A percentile compares a stretch with the other conserved stretches of the same genome.
Evolutionary conservation across 495 filamentous ascomycete species (phyloP).

Genomic region (Immersiella caudata): DNA sequence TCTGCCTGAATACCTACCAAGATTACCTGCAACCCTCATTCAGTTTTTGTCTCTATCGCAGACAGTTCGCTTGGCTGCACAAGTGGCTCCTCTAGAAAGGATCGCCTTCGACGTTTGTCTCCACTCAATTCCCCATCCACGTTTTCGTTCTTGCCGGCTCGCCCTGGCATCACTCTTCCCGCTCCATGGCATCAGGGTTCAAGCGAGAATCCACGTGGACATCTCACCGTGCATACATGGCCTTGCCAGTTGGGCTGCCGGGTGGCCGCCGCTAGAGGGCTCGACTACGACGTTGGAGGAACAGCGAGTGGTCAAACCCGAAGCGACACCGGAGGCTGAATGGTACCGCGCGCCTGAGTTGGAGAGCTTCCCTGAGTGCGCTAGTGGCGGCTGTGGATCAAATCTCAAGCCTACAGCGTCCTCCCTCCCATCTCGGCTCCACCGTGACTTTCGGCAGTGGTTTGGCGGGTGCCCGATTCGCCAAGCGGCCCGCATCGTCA

Average conservation of each 20-base stretch:
- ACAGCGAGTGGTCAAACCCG: neutral
- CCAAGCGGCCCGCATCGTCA: neutral
- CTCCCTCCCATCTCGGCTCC: neutral
- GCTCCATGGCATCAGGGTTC: too few relatives aligned
- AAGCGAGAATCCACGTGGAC: neutral
- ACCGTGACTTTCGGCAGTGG: neutral
- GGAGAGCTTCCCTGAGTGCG: neutral
- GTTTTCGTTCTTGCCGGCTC: too few relatives aligned
- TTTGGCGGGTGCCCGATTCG: neutral
- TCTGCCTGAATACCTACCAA: too few relatives aligned
- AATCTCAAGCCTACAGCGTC: neutral
- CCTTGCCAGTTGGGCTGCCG: neutral
- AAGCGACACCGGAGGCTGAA: neutral
- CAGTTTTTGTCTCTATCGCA: too few relatives aligned
- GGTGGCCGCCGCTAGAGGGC: neutral
- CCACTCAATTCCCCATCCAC: too few relatives aligned
- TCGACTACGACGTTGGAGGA: neutral
- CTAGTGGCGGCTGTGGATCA: neutral
- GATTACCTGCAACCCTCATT: too few relatives aligned
- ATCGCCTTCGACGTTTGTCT: too few relatives aligned
- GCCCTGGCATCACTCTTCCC: too few relatives aligned
- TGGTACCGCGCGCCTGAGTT: neutral
- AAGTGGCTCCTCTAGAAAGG: too few relatives aligned
- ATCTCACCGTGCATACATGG: neutral
- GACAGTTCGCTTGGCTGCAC: too few relatives aligned